phyloP scores from a whole-genome alignment of 257 asterid species.

The Primulina tabacum region DNA sequence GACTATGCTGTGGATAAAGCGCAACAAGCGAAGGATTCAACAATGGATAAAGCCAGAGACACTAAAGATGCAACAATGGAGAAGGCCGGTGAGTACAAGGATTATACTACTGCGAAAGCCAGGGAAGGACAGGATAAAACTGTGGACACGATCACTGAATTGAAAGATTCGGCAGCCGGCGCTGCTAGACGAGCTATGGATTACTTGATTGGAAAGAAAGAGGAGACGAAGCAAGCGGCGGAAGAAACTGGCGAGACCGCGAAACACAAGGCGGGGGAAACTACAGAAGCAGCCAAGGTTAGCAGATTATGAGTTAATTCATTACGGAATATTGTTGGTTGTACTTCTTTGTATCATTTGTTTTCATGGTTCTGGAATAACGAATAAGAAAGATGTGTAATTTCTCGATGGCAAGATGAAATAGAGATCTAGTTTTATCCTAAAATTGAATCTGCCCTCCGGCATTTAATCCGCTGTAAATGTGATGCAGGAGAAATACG shows the following conservation, averaged over 20 bases:
- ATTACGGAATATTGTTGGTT: not conserved
- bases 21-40: constrained; percentile 17
- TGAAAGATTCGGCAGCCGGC: constrained; percentile 55
- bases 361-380: not conserved
- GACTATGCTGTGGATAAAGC: constrained; percentile 15
- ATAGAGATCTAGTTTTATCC: not conserved
- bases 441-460: too few relatives aligned
- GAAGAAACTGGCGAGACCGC: constrained; percentile 36
- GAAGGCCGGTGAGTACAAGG: constrained; percentile 36
- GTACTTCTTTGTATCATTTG: not conserved
- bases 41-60: constrained; percentile 20
- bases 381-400: too few relatives aligned
- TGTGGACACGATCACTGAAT: constrained; percentile 46
- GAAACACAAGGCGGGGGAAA: constrained; percentile 28
- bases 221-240: constrained; percentile 40
- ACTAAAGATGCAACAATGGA: constrained; percentile 17
- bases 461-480: too few relatives aligned
- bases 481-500: constrained; percentile 39
- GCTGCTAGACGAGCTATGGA: constrained; percentile 58
- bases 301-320: constrained; percentile 34
- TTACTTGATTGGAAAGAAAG: constrained; percentile 68
- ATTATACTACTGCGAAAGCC: constrained; percentile 44
- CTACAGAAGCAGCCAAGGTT: constrained; percentile 52
- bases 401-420: not conserved
- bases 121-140: constrained; percentile 53